Percentiles rank a stretch among this genome's conserved stretches.
These are phyloP conservation scores for Iberis pinnata DNA, from an alignment of 345 rosid genomes.

Conservation along the genomic window DNA sequence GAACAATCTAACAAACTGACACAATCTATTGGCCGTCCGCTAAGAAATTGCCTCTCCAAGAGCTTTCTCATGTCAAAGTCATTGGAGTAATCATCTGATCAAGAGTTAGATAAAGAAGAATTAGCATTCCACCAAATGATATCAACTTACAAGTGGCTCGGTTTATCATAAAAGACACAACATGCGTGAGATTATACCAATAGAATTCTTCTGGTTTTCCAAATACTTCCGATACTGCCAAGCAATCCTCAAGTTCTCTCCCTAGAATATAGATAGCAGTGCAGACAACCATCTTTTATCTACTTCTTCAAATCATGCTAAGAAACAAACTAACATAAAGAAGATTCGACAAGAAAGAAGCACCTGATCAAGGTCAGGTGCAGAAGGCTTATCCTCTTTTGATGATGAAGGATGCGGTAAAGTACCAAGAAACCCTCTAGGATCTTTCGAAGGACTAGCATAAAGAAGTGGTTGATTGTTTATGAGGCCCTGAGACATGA, in stretches of 20 bases:
- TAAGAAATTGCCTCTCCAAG: conserved; percentile 68
- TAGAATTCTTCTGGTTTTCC: conserved; percentile 44
- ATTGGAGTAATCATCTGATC: conserved; percentile 63
- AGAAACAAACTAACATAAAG: conserved; percentile 3
- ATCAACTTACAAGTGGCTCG: conserved; percentile 1
- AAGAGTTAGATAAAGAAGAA: conserved; percentile 7
- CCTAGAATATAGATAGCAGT: conserved; percentile 36
- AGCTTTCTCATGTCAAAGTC: conserved; percentile 95
- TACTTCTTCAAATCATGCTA: conserved; percentile 3
- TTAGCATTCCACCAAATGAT: conserved; percentile 8
- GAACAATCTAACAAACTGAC: conserved; percentile 57
- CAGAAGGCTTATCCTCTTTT: conserved; percentile 52
- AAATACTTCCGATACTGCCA: conserved; percentile 89
- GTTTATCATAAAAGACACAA: background rate
- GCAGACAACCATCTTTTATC: conserved; percentile 10
- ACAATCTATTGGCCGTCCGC: conserved; percentile 54
- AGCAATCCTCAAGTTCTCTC: conserved; percentile 71
- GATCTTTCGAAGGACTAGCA: conserved; percentile 73
- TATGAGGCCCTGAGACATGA: conserved; percentile 95
- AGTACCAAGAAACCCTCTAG: conserved; percentile 80
- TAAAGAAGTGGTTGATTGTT: conserved; percentile 76
- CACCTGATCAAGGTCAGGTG: conserved; percentile 47
- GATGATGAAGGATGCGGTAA: conserved; percentile 61
- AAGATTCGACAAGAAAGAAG: too few species aligned
- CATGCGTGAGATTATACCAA: conserved; percentile 15